These are phyloP conservation scores for Gossypium laxum DNA, from an alignment of 441 rosid species.

Conservation along the genomic window DNA sequence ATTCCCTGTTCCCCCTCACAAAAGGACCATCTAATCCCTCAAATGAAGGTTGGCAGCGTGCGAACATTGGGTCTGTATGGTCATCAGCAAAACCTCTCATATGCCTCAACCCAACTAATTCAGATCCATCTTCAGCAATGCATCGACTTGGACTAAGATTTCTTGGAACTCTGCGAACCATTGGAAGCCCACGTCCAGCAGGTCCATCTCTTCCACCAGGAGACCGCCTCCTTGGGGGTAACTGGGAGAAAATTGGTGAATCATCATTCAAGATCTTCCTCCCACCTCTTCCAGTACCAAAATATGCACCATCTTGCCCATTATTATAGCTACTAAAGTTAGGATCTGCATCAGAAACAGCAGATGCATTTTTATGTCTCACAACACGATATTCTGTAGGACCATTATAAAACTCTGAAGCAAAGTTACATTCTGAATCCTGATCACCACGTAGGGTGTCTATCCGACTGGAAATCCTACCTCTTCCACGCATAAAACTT, in stretches of 20 bases:
- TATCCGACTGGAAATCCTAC: constrained; percentile 45
- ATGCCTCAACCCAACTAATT: constrained; percentile 48
- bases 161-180: constrained; percentile 46
- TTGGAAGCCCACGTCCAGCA: constrained; percentile 32
- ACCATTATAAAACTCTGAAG: constrained; percentile 31
- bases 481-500: constrained; percentile 53
- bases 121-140: constrained; percentile 46
- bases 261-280: constrained; percentile 45
- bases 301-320: constrained; percentile 40
- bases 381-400: constrained; percentile 25
- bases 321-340: constrained; percentile 42
- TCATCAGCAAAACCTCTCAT: constrained; percentile 43
- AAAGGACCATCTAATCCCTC: constrained; percentile 53
- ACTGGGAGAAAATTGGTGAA: constrained; percentile 28
- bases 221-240: constrained; percentile 40
- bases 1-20: constrained; percentile 45
- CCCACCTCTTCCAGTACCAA: constrained; percentile 48
- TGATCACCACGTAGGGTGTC: constrained; percentile 35
- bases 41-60: constrained; percentile 37
- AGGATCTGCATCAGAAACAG: constrained; percentile 30
- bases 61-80: constrained; percentile 34
- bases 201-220: constrained; percentile 45
- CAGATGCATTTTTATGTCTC: constrained; percentile 33
- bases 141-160: constrained; percentile 33
- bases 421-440: constrained; percentile 39